Base-by-base conservation (phyloP, 2,329 filamentous ascomycete species). In the Raffaelea albimanens region DNA sequence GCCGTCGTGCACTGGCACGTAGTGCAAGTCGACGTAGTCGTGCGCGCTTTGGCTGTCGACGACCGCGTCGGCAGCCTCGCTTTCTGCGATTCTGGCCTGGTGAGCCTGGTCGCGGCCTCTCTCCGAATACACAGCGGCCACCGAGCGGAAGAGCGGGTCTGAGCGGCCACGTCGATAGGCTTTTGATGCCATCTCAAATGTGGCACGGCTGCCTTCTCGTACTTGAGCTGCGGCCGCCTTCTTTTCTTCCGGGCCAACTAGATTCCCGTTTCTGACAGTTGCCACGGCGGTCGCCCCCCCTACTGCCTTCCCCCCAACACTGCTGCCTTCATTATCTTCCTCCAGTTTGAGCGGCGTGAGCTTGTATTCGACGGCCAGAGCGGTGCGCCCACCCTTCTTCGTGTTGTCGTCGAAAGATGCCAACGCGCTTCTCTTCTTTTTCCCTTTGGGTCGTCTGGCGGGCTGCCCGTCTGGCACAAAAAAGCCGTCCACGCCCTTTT, bases 401-500 rank as follows among this genome's bases (percentile, higher is more conserved):
- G 48, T 64, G 56, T 48, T 70, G 70, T 52, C 34, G 34, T 38
- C 34, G 7, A 19, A 16, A 38, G 13, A 38, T 5, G 34, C 34
- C 14, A 16, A 38, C 7, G 18, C 34, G 34, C 5, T 16, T 29
- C 33, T 42, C 14, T 43, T 49, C 14, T 43, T 48, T 20, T 29
- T 46, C 7, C 20, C 4, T 44, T 25, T 47, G 5, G 4, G 10
- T 8, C 13, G 42, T 8, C 22, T 3, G 9, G 16, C 10, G 10
- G 25, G n/a, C 5, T n/a, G 2, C 2, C 23, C 42, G 5, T 79
- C 73, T 0, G 73, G 73, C 36, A 78, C 72, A 20, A 78, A 80
- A 59, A 95, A 95, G 0, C 78, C 88, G 49, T 96, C 88, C n/a
- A 96, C 71, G 0, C 89, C 87, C 59, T 85, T 91, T 2, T 73